A percentile compares a stretch with the other conserved stretches of the same genome.
Conservation (phyloP, 805 yeast genomes). For the Sugiyamaella chiloensis region DNA sequence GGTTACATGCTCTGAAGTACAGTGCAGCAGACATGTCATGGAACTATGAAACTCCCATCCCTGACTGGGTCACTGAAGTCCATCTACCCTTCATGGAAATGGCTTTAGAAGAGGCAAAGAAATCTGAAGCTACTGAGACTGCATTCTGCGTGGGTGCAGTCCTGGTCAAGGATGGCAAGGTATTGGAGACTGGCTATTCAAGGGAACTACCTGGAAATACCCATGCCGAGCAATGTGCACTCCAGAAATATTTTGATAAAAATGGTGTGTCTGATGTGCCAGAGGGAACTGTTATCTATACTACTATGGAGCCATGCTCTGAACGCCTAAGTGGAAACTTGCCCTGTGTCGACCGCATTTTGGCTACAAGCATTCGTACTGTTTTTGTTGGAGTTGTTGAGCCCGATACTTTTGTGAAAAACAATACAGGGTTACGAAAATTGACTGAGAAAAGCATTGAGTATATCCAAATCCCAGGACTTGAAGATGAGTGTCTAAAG, state of each 20-base stretch:
- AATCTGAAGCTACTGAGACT: constrained; percentile 76
- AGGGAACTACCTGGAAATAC: constrained; percentile 93
- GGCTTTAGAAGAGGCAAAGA: constrained; percentile 74
- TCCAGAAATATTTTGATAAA: constrained; percentile 61
- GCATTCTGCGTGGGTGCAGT: constrained; percentile 96
- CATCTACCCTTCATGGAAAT: constrained; percentile 63
- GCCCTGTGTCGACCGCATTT: constrained; percentile 82
- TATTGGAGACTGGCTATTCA: constrained; percentile 82
- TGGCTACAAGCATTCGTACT: constrained; percentile 55
- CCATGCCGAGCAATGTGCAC: constrained; percentile 95
- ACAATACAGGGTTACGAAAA: constrained; percentile 60
- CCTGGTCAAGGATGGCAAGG: constrained; percentile 56
- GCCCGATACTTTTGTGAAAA: constrained; percentile 82
- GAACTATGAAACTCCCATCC: constrained; percentile 72
- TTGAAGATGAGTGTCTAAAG: constrained; percentile 62
- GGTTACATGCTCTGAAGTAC: constrained; percentile 89
- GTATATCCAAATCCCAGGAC: constrained; percentile 80
- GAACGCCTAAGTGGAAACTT: constrained; percentile 81
- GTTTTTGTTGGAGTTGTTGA: constrained; percentile 91
- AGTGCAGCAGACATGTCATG: constrained; percentile 45
- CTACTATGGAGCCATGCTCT: constrained; percentile 98
- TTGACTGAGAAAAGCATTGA: constrained; percentile 58
- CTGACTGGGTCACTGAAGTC: constrained; percentile 73
- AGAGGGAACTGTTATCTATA: constrained; percentile 73
- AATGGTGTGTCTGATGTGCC: constrained; percentile 48